Base-by-base conservation (phyloP, 2,329 filamentous ascomycete genomes). In the Tolypocladium tropicale region DNA sequence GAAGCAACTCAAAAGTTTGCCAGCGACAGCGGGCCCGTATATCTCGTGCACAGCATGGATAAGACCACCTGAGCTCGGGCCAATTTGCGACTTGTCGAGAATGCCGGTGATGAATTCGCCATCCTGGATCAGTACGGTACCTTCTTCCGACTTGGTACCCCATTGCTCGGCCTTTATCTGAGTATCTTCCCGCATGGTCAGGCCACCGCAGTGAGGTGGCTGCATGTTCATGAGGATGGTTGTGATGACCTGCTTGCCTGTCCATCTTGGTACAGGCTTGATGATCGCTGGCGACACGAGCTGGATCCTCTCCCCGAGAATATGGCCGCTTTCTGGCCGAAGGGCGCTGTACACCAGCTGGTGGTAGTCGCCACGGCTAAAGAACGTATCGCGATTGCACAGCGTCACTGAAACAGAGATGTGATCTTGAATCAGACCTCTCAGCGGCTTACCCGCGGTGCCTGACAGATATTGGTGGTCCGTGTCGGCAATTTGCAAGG, bases 381-480 rank as follows among this genome's bases (percentile, higher is more conserved):
- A 96, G 68, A 96, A 93, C 3, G 88, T 90, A 70, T 99, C 94
- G 65, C 90, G 86, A 70, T 86, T 95, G 56, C 92, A 96, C 56
- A 99, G 82, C 72, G 88, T 87, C 3, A 96, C 90, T 49, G 90
- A 91, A 68, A 99, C 93, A 3, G 93, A 96, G 58, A 99, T 88
- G 71, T 99, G 94, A 78, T 99, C 94, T 73, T 99, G 95, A 73
- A 99, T 99, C 53, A 99, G 76, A 82, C 94, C 94, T 78, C 94
- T 82, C 18, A 99, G 78, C 0, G 94, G 94, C 67, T 96, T 95
- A 56, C 94, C 94, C 18, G 90, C 89, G 3, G 94, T 99, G 23
- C 88, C 90, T 36, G 92, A 95, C 37, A 99, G 81, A 68, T 99
- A 99, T 66, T 99, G 94, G 67, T 96, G 92, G 69, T 99, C 93